Conservation (phyloP, 1,284 basidiomycete species). For the Sporisorium exsertum region DNA sequence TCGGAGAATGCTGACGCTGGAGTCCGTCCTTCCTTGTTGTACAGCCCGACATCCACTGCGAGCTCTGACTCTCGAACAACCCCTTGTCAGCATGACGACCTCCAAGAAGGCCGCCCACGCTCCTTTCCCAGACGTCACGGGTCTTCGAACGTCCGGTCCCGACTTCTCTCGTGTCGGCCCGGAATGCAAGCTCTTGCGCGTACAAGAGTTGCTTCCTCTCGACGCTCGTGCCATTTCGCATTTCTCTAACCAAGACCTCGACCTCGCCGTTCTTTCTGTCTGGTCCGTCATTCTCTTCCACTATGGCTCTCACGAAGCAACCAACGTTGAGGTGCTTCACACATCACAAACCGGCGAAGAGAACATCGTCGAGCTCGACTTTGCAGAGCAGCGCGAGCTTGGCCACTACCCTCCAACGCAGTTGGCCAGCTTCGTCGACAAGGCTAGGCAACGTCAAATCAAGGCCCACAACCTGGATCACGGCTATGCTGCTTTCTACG, state of each 20-base stretch:
- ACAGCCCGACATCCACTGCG: not conserved
- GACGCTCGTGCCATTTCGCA: constrained; percentile 3
- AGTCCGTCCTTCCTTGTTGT: no score
- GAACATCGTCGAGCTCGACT: constrained; percentile 39
- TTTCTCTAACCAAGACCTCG: constrained; percentile 21
- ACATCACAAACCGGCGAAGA: constrained; percentile 11
- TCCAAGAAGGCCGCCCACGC: constrained; percentile 35
- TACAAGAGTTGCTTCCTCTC: constrained; percentile 16
- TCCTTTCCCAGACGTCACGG: constrained; percentile 66
- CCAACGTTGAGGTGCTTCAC: constrained; percentile 40
- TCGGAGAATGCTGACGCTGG: not conserved
- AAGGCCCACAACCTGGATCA: constrained; percentile 14
- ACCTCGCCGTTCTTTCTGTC: constrained; percentile 37
- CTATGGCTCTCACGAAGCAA: constrained; percentile 44
- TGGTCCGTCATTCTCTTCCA: constrained; percentile 48
- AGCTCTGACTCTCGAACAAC: not conserved
- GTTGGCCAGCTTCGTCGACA: constrained; percentile 14
- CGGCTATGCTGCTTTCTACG: constrained; percentile 41
- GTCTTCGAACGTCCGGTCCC: constrained; percentile 54
- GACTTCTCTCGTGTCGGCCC: constrained; percentile 38
- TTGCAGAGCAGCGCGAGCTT: constrained; percentile 28
- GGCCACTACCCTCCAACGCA: constrained; percentile 11
- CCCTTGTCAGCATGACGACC: constrained; percentile 15
- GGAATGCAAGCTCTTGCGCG: constrained; percentile 31
- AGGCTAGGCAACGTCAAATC: constrained; percentile 9